Percentiles rank a stretch among this genome's conserved stretches.
phyloP scores from a whole-genome alignment of 2,329 filamentous ascomycete genomes.

The Fusarium miscanthi region DNA sequence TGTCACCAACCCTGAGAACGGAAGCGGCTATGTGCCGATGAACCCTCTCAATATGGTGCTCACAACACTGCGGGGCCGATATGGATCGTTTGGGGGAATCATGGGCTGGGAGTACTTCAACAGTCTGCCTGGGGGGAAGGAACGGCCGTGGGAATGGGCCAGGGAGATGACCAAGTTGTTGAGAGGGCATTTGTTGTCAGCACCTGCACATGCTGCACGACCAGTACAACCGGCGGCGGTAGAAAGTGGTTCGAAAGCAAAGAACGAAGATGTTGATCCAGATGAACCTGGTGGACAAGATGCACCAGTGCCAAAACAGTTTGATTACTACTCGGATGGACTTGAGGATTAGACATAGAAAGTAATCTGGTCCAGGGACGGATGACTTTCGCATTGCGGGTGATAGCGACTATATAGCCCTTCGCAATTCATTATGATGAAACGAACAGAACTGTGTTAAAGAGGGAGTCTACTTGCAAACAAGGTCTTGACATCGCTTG shows the following conservation, averaged over 20 bases:
- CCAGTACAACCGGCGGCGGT: not conserved
- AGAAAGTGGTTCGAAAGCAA: not conserved
- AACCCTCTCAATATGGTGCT: slow-evolving; percentile 60
- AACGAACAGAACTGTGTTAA: too few species aligned
- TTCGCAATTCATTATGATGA: not conserved
- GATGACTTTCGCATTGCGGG: not conserved
- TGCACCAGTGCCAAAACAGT: slow-evolving; percentile 45
- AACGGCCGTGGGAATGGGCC: slow-evolving; percentile 82
- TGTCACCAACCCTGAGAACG: slow-evolving; percentile 82
- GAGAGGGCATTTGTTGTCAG: slow-evolving; percentile 43
- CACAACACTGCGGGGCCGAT: slow-evolving; percentile 56
- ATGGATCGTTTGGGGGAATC: slow-evolving; percentile 82
- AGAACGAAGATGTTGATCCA: slow-evolving; percentile 39
- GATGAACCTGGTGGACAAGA: slow-evolving; percentile 44
- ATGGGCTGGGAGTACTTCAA: slow-evolving; percentile 99
- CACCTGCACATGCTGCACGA: not conserved
- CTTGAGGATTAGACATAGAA: slow-evolving; percentile 31
- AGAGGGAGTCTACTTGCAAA: not conserved
- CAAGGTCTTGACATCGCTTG: not conserved
- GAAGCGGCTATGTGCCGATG: slow-evolving; percentile 63
- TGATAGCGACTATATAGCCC: not conserved
- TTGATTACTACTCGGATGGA: slow-evolving; percentile 52
- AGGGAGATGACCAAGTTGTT: slow-evolving; percentile 67
- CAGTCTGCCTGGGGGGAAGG: slow-evolving; percentile 71
- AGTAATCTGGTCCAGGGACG: not conserved